Evolutionary conservation across 2,329 filamentous ascomycete species (phyloP).

Genomic region (Diaporthe eres): DNA sequence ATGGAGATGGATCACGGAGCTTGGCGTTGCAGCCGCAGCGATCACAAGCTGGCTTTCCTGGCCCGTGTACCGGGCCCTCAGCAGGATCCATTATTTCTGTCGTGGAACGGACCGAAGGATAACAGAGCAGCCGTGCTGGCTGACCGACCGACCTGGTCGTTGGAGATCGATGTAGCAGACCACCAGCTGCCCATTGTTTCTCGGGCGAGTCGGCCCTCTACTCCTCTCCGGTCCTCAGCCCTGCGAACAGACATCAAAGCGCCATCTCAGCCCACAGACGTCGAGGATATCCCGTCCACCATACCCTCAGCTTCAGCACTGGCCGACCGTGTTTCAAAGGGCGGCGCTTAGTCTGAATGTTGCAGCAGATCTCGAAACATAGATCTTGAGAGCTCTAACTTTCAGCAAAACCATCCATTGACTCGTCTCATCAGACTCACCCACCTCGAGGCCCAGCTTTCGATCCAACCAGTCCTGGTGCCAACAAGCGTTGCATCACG

Average conservation of each 20-base stretch:
- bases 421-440: constrained; percentile 12
- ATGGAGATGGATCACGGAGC: constrained; percentile 11
- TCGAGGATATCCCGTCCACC: constrained; percentile 26
- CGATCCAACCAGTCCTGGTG: not conserved
- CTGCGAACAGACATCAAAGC: constrained; percentile 38
- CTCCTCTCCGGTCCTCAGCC: constrained; percentile 27
- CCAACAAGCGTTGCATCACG: not conserved
- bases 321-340: constrained; percentile 33
- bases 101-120: constrained; percentile 36
- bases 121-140: constrained; percentile 2
- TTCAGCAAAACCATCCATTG: constrained; percentile 25
- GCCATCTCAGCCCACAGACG: constrained; percentile 37
- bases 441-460: not conserved
- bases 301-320: constrained; percentile 27
- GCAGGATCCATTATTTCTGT: constrained; percentile 35
- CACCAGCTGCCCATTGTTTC: constrained; percentile 35
- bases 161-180: constrained; percentile 30
- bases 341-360: constrained; percentile 24
- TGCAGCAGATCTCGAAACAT: constrained; percentile 32
- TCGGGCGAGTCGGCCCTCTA: constrained; percentile 26
- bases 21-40: constrained; percentile 30
- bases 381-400: constrained; percentile 15
- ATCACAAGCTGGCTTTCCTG: constrained; percentile 34
- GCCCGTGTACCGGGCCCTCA: constrained; percentile 35
- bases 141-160: constrained; percentile 19